Base-by-base conservation (phyloP, 768 basidiomycete genomes). In the Mycena pura region DNA sequence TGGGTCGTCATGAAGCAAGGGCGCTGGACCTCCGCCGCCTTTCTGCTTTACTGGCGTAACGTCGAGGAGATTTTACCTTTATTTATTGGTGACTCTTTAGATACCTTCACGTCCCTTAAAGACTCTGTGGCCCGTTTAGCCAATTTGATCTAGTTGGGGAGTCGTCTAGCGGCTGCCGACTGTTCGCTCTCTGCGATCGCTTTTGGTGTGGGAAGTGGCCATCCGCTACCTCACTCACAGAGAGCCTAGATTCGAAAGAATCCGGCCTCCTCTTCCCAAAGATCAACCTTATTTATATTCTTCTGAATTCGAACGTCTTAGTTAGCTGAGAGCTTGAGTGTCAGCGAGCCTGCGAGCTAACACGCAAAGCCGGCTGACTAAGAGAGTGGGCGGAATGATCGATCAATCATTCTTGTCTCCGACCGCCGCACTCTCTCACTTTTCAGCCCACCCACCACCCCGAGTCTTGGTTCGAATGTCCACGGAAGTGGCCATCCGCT, bases 1-100 rank as follows among this genome's bases (percentile, higher is more conserved):
- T 48, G 29, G 46, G 22, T 32, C 7, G 46, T 48, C 15, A 48
- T 48, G 46, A 48, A 48, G n/a, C 46, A 48, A 19, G 46, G 46
- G 10, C 46, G 46, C 3, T 48, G 46, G 46, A 3, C 46, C 9
- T 48, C 46, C 2, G n/a, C 28, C 15, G 46, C 46, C 17, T 48
- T 48, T 13, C 29, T 48, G 17, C 28, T 48, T 13, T 48, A 48
- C 21, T 40, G 39, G 39, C 39, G 39, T 8, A 40, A 40, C n/a
- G 39, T 40, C 15, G 39, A n/a, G n/a, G n/a, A n/a, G 29, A 48
- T 48, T 48, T 31, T 48, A 31, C 46, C 46, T 32, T 48, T 48
- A 19, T 48, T 48, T 21, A 48, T 48, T 31, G 46, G 46, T 8
- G 46, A 48, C 21, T 48, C 46, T 9, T 28, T 48, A 8, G 46